Conservation (phyloP, 2,329 filamentous ascomycete species). For the Pseudogymnoascus sp. region DNA sequence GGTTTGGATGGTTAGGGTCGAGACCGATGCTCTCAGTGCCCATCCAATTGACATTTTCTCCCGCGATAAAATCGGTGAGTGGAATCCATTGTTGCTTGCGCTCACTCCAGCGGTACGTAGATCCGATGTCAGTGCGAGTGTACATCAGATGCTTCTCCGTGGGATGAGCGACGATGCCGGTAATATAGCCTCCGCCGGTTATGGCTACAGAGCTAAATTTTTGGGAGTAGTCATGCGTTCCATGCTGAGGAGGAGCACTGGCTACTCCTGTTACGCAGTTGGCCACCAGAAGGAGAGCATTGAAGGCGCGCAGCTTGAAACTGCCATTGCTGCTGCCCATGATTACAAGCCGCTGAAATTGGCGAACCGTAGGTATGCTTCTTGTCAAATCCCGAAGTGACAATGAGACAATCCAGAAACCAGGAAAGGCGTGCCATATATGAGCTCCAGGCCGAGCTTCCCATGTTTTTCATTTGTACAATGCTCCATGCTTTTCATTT, state of each 20-base stretch:
- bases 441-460: background rate
- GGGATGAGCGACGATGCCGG: conserved; percentile 13
- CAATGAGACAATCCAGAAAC: background rate
- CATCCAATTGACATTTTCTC: conserved; percentile 13
- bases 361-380: background rate
- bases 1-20: conserved; percentile 12
- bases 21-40: conserved; percentile 14
- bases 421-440: background rate
- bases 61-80: conserved; percentile 14
- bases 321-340: background rate
- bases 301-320: background rate
- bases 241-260: background rate
- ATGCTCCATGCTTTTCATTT: background rate
- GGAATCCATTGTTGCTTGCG: conserved; percentile 12
- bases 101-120: conserved; percentile 12
- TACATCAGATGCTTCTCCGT: conserved; percentile 13
- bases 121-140: conserved; percentile 14
- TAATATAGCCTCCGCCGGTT: conserved; percentile 14
- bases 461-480: background rate
- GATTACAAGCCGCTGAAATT: background rate
- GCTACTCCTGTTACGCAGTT: background rate
- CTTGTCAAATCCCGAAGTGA: background rate
- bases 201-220: conserved; percentile 13
- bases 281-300: background rate
- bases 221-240: conserved; percentile 3